Percentiles rank a stretch among this genome's conserved stretches.
Evolutionary conservation across 257 asterid genomes (phyloP).

Genomic region (Gynochthodes officinalis): DNA sequence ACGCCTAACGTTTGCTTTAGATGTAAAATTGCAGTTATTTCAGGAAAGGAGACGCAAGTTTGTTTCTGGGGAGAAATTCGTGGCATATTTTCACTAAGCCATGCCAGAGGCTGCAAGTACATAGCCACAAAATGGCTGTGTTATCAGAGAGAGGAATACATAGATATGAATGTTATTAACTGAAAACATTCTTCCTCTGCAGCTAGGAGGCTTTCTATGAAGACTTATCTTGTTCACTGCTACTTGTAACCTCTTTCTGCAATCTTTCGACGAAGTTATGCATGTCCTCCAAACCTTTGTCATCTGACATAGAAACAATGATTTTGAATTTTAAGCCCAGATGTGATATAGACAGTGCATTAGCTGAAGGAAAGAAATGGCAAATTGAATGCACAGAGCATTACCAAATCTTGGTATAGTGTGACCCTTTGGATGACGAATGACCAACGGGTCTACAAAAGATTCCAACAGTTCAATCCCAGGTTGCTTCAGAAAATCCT

Average conservation of each 20-base stretch:
- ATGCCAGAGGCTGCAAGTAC: not conserved
- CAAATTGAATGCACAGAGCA: not conserved
- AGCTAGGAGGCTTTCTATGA: slow-evolving; percentile 13
- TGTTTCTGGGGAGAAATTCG: not conserved
- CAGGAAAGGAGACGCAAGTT: not conserved
- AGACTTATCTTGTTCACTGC: slow-evolving; percentile 22
- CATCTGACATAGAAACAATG: slow-evolving; percentile 34
- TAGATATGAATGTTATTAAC: not conserved
- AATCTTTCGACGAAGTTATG: slow-evolving; percentile 50
- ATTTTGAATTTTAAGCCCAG: not conserved
- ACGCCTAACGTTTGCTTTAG: not conserved
- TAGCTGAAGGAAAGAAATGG: not conserved
- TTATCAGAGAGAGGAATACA: not conserved
- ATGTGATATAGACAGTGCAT: not conserved
- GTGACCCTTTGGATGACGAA: slow-evolving; percentile 80
- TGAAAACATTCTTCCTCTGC: not conserved
- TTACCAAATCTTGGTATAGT: slow-evolving; percentile 88
- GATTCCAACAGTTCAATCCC: slow-evolving; percentile 60
- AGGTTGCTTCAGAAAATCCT: slow-evolving; percentile 55
- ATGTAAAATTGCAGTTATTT: not conserved
- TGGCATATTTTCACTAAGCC: not conserved
- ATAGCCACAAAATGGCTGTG: not conserved
- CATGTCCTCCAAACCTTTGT: slow-evolving; percentile 46
- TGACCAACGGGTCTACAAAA: slow-evolving; percentile 64
- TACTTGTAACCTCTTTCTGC: slow-evolving; percentile 35